Conservation (phyloP, 2,329 filamentous ascomycete genomes). For the Pseudogymnoascus sp. region DNA sequence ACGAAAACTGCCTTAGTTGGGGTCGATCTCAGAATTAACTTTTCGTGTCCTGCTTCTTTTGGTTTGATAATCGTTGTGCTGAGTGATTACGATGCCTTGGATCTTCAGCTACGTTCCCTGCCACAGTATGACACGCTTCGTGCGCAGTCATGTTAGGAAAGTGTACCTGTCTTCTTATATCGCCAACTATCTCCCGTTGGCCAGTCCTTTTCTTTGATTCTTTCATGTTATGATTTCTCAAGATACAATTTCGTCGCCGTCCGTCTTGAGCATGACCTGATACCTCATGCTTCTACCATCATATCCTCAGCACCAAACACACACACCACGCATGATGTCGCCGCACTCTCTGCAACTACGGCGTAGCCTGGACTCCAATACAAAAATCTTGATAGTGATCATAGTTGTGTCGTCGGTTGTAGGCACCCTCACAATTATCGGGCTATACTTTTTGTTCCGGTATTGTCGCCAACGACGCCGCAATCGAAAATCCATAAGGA, state of each 20-base stretch:
- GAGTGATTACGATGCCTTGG: not conserved
- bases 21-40: not conserved
- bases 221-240: not conserved
- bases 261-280: not conserved
- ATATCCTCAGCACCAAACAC: not conserved
- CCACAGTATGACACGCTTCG: not conserved
- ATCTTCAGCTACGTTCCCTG: not conserved
- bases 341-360: not conserved
- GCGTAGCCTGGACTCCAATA: not conserved
- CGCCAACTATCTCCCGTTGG: not conserved
- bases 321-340: not conserved
- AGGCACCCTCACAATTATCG: not conserved
- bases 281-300: not conserved
- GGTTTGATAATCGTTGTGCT: not conserved
- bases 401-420: not conserved
- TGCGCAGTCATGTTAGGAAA: not conserved
- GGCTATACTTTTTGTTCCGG: not conserved
- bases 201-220: not conserved
- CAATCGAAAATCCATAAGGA: not conserved
- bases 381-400: not conserved
- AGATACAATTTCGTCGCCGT: not conserved
- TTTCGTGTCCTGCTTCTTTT: not conserved
- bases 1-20: not conserved
- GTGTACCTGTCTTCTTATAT: not conserved
- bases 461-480: not conserved